A percentile compares a stretch with the other conserved stretches of the same genome.
Conservation (phyloP, 2,329 filamentous ascomycete genomes). For the Coniochaeta sp. region DNA sequence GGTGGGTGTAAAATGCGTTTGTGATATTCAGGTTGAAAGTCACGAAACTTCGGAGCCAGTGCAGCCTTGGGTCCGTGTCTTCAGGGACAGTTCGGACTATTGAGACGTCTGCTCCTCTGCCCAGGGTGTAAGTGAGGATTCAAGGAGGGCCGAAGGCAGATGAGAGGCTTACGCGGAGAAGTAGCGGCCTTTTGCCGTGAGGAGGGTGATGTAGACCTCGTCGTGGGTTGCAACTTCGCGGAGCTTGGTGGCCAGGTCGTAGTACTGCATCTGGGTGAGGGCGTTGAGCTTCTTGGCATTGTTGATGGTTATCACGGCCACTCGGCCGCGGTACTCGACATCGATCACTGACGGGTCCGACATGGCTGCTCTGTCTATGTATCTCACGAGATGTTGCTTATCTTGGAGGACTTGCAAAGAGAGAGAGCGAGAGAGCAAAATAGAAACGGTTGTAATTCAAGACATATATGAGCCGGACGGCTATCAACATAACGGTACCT, state of each 20-base stretch:
- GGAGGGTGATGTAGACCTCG: slow-evolving; percentile 75
- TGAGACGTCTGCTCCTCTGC: slow-evolving; percentile 72
- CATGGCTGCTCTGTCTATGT: neutral
- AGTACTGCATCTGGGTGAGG: slow-evolving; percentile 65
- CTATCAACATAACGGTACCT: too few relatives aligned
- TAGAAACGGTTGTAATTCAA: neutral
- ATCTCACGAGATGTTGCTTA: neutral
- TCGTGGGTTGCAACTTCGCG: slow-evolving; percentile 70
- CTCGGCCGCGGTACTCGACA: slow-evolving; percentile 56
- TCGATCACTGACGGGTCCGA: slow-evolving; percentile 32
- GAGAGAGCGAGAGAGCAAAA: neutral
- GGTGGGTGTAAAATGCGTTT: slow-evolving; percentile 84
- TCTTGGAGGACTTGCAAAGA: neutral
- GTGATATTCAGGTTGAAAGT: slow-evolving; percentile 85
- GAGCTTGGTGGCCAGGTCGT: slow-evolving; percentile 63
- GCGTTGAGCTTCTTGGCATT: slow-evolving; percentile 84
- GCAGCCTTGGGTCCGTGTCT: slow-evolving; percentile 28
- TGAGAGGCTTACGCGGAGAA: slow-evolving; percentile 73
- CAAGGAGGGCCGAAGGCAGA: too few relatives aligned
- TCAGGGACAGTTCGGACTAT: slow-evolving; percentile 34
- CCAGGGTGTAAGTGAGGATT: neutral
- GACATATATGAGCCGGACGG: neutral
- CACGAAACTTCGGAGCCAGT: slow-evolving; percentile 66
- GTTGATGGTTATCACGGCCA: slow-evolving; percentile 82
- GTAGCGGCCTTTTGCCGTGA: slow-evolving; percentile 73